Conservation (phyloP, 2,329 filamentous ascomycete genomes). For the Colletotrichum sp. region DNA sequence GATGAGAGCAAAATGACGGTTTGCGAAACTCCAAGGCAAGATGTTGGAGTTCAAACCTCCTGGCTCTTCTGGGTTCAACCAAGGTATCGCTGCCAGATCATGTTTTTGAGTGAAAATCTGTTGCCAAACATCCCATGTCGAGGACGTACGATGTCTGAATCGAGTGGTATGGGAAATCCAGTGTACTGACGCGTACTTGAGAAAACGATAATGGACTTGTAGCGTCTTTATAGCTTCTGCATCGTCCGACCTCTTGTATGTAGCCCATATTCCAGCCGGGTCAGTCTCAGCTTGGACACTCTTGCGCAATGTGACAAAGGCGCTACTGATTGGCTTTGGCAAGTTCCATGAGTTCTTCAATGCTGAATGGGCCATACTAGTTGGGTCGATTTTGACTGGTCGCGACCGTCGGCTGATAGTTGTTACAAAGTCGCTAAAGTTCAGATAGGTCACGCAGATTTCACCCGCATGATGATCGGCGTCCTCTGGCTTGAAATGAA, state of each 20-base stretch:
- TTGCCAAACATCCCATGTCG: not conserved
- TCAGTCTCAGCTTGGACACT: not conserved
- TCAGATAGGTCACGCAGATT: not conserved
- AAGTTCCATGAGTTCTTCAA: not conserved
- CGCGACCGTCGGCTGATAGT: not conserved
- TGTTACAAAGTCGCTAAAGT: not conserved
- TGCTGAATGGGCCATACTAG: not conserved
- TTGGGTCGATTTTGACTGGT: not conserved
- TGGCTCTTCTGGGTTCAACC: not conserved
- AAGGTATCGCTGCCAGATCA: not conserved
- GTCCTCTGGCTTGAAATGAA: not conserved
- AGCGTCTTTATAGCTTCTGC: not conserved
- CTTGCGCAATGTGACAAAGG: not conserved
- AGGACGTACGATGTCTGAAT: not conserved
- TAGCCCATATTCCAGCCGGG: not conserved
- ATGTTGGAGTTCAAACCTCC: accelerated
- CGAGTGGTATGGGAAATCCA: not conserved
- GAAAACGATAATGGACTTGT: not conserved
- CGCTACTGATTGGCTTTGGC: not conserved
- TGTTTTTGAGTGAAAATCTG: not conserved
- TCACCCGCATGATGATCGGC: not conserved
- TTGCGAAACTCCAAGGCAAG: not conserved
- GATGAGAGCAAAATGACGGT: not conserved
- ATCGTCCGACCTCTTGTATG: not conserved
- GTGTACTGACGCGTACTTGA: not conserved